A percentile compares a stretch with the other conserved stretches of the same genome.
Evolutionary conservation across 2,329 filamentous ascomycete genomes (phyloP).

Genomic region (Trichophyton schoenleinii): DNA sequence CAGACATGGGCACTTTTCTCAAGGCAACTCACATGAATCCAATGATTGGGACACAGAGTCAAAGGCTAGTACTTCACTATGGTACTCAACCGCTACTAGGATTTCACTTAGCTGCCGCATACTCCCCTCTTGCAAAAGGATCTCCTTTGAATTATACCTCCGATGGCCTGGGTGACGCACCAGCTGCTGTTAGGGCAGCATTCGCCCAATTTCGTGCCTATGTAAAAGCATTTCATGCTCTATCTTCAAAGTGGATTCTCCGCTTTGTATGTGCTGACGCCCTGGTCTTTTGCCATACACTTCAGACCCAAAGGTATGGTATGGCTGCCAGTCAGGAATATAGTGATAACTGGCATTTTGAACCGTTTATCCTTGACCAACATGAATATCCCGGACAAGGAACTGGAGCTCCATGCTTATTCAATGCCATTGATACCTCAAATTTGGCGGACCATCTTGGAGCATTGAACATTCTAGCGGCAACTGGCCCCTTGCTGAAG

Average conservation of each 20-base stretch:
- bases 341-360: conserved; percentile 30
- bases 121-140: conserved; percentile 25
- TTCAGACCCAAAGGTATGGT: conserved; percentile 31
- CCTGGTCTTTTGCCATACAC: conserved; percentile 40
- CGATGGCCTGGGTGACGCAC: background rate
- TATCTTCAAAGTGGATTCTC: conserved; percentile 26
- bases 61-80: conserved; percentile 34
- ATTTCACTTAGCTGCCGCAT: conserved; percentile 45
- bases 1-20: conserved; percentile 8
- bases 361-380: conserved; percentile 33
- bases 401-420: conserved; percentile 29
- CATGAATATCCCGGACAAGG: conserved; percentile 27
- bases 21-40: conserved; percentile 21
- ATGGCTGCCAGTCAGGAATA: conserved; percentile 30
- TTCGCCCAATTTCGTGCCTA: conserved; percentile 18
- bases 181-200: conserved; percentile 8
- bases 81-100: conserved; percentile 41
- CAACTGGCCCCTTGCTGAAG: conserved; percentile 38
- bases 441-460: conserved; percentile 37
- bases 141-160: conserved; percentile 27
- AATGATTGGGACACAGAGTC: conserved; percentile 35
- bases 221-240: conserved; percentile 14
- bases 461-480: conserved; percentile 35
- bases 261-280: conserved; percentile 40
- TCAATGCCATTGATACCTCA: conserved; percentile 47